phyloP scores from a whole-genome alignment of 768 basidiomycete genomes.

The Mrakia gelida region DNA sequence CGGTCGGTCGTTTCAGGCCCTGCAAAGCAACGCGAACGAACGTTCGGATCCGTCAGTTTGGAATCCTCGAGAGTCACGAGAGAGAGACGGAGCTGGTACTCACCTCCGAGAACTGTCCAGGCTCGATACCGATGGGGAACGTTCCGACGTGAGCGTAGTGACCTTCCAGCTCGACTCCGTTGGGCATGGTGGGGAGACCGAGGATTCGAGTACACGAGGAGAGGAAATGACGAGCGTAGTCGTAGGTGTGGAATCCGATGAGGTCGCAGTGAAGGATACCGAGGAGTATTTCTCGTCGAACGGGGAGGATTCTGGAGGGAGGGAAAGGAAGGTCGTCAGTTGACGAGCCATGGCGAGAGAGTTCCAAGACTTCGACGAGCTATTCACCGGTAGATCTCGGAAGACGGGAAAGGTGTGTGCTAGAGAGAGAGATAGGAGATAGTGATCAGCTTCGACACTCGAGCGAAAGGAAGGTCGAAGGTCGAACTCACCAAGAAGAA shows the following conservation, averaged over 20 bases:
- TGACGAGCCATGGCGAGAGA: no score
- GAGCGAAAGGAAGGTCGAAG: not conserved
- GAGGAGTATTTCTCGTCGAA: constrained; percentile 93
- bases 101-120: constrained; percentile 79
- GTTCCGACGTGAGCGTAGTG: constrained; percentile 95
- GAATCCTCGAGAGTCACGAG: no score
- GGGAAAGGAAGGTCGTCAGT: not conserved
- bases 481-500: constrained; percentile 75
- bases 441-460: not conserved
- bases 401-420: constrained; percentile 33
- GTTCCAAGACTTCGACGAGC: no score
- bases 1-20: constrained; percentile 73
- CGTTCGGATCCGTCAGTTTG: no score
- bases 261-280: constrained; percentile 93
- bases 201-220: constrained; percentile 97
- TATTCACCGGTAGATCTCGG: constrained; percentile 32
- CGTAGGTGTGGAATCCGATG: constrained; percentile 99
- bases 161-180: constrained; percentile 93
- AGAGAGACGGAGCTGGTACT: no score
- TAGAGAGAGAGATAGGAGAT: not conserved
- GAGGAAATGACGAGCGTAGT: constrained; percentile 98
- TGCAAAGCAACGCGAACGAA: constrained; percentile 42
- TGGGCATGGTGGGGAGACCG: constrained; percentile 91
- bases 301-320: constrained; percentile 75
- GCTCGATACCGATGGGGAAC: constrained; percentile 98